Conservation (phyloP, 495 filamentous ascomycete genomes). For the Lichina pygmaea region DNA sequence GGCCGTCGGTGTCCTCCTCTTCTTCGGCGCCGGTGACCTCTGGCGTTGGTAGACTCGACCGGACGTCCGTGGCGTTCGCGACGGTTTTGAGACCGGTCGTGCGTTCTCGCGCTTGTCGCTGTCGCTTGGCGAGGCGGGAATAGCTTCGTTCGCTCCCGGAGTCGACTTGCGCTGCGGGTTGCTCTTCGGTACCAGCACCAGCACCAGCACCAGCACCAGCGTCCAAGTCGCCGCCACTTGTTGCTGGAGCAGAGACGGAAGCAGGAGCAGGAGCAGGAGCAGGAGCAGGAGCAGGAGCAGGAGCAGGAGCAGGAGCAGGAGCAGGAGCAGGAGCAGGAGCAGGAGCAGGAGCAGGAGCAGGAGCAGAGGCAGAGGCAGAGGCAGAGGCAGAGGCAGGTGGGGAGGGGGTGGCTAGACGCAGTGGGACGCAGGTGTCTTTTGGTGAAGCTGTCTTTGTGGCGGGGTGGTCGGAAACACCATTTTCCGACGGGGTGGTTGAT, state of each 20-base stretch:
- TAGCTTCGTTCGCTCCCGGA: neutral
- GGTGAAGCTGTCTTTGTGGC: too few species aligned
- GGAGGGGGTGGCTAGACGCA: too few species aligned
- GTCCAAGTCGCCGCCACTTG: too few species aligned
- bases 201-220: too few species aligned
- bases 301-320: neutral
- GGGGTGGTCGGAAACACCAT: neutral
- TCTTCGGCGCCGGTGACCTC: constrained; percentile 1
- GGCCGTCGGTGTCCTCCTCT: neutral
- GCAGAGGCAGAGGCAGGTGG: too few species aligned
- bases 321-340: too few species aligned
- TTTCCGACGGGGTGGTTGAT: neutral
- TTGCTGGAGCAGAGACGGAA: too few species aligned
- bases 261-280: neutral
- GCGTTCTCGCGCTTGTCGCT: constrained; percentile 2
- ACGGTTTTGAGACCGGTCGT: constrained; percentile 3
- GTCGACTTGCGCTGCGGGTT: too few species aligned
- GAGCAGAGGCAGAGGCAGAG: too few species aligned
- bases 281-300: neutral
- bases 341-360: neutral
- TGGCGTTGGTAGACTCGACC: constrained; percentile 1
- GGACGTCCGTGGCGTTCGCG: neutral
- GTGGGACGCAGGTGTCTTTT: too few species aligned
- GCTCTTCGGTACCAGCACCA: too few species aligned
- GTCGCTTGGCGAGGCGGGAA: constrained; percentile 1